Base-by-base conservation (phyloP, 192 early-diverging fungal species). In the Piromyces sp. region DNA sequence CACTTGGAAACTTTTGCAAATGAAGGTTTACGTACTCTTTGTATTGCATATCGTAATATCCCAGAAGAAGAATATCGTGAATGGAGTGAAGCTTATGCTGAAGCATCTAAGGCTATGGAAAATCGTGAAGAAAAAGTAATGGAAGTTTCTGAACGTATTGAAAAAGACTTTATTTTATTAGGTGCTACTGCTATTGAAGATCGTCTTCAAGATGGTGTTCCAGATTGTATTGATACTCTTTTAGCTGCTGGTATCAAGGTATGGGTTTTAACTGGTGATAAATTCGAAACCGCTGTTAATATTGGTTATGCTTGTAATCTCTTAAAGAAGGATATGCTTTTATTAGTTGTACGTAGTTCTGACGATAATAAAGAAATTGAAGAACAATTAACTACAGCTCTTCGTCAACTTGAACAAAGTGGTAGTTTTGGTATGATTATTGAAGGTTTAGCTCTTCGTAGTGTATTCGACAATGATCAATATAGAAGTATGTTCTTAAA, bases 11-110 rank as follows among this genome's bases (percentile, higher is more conserved):
- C 95, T 94, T 30, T 86, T 89, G 13, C 86, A 85, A 93, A 92
- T 81, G 91, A 93, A 79, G 97, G 97, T 26, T 80, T 90, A 26
- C 94, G 97, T 80, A 99, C 97, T 1, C 90, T 99, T 26, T 95
- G 94, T 84, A 86, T 97, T 51, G 93, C 94, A 0, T 94, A 93
- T 83, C 89, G 93, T 7, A 85, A 91, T n/a, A 87, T 99, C 33
- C 84, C 89, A 28, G 92, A 93, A 38, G 90, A 88, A 30, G 92
- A 93, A 84, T 98, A 95, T 80, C 80, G 79, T 0, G 82, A 84
- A 51, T 97, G 95, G 96, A 86, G 86, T 29, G 83, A 86, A 31
- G 88, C 87, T 30, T 97, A 94, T 38, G 87, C 93, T 0, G 51
- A 68, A 68, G 51, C 51, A 11, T 4, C 51, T 9, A 68, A 68